Evolutionary conservation across 306 rosid genomes (phyloP), one percentile per base, ranked within the genome.

Genomic region (Cercis canadensis): DNA sequence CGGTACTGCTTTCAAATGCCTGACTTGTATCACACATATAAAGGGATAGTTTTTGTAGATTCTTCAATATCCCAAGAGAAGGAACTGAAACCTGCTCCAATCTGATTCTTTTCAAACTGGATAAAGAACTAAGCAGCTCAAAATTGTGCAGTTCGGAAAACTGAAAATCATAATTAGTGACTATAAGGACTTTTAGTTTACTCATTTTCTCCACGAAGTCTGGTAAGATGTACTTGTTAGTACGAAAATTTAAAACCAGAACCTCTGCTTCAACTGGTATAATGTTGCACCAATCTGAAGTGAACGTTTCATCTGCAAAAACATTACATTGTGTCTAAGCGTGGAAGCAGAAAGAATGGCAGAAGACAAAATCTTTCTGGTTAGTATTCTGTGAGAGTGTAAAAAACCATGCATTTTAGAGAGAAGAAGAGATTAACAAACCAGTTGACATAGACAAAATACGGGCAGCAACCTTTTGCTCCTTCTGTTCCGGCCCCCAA

Each of bases 361-460:
- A n/a, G n/a, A n/a, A n/a, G n/a, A n/a, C n/a, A n/a, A n/a, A n/a
- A n/a, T n/a, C n/a, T n/a, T n/a, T n/a, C n/a, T n/a, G n/a, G n/a
- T n/a, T n/a, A n/a, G n/a, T n/a, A n/a, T n/a, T n/a, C n/a, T n/a
- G n/a, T n/a, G n/a, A n/a, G n/a, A n/a, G n/a, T n/a, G n/a, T n/a
- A n/a, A n/a, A n/a, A n/a, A n/a, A n/a, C n/a, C n/a, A n/a, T n/a
- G n/a, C n/a, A n/a, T n/a, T n/a, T n/a, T n/a, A n/a, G 49, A 43
- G 49, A 10, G n/a, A 8, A 12, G 46, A 7, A 34, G 52, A 32
- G 57, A 51, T 21, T 13, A 46, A 57, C 54, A 19, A 59, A 92
- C 98, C 92, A 14, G 96, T 87, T 62, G 94, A 84, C 72, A 89
- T 84, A 16, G 92, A 87, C 44, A 92, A 15, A 33, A 63, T 41